Evolutionary conservation across 306 rosid genomes (phyloP).

Genomic region (Cajanus cajan): DNA sequence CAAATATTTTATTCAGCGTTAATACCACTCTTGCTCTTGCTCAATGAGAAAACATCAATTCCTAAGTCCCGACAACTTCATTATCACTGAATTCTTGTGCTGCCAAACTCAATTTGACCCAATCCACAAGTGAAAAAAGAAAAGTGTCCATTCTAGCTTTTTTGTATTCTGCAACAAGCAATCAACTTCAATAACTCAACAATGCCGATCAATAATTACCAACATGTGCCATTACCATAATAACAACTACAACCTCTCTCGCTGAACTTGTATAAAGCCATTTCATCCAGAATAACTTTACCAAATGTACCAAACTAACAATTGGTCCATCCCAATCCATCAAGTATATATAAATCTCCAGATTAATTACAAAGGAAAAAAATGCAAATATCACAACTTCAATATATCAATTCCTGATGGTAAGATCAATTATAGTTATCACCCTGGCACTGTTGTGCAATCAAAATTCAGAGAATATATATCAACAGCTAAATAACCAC

Average conservation of each 20-base stretch:
- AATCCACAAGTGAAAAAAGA: not conserved
- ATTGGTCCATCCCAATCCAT: not conserved
- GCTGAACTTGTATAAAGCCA: not conserved
- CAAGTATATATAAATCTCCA: constrained; percentile 7
- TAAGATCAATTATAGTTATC: not conserved
- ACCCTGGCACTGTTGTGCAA: not conserved
- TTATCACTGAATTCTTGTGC: not conserved
- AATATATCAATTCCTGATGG: not conserved
- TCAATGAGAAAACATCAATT: not conserved
- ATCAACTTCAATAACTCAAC: not conserved
- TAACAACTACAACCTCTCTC: constrained; percentile 1
- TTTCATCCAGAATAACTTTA: constrained; percentile 14
- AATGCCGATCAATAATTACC: not conserved
- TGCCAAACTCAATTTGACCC: not conserved
- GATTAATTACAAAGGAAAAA: not conserved
- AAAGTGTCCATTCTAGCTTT: not conserved
- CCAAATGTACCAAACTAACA: not conserved
- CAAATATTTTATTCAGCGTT: not conserved
- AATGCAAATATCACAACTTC: not conserved
- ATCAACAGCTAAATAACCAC: not conserved
- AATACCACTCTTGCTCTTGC: not conserved
- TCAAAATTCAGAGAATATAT: constrained; percentile 11
- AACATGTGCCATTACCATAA: not conserved
- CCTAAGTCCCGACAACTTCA: not conserved
- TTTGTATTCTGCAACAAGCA: constrained; percentile 2